A percentile compares a stretch with the other conserved stretches of the same genome.
Conservation (phyloP, 2,329 filamentous ascomycete species). For the Aspergillus ruber region DNA sequence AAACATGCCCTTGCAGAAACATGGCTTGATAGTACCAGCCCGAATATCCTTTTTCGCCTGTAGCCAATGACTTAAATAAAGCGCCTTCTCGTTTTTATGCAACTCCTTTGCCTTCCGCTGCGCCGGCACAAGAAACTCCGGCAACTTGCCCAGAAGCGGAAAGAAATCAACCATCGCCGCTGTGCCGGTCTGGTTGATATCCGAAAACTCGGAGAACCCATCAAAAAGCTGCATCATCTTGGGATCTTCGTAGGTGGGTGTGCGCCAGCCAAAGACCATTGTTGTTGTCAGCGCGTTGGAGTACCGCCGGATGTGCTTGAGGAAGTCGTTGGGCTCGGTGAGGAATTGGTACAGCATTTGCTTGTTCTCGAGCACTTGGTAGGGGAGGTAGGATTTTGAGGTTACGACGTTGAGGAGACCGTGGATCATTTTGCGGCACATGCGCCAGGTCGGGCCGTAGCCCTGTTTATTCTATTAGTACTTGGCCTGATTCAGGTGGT, state of each 20-base stretch:
- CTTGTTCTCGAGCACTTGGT: constrained; percentile 52
- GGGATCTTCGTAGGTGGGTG: constrained; percentile 35
- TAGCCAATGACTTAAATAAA: constrained; percentile 40
- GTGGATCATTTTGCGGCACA: constrained; percentile 35
- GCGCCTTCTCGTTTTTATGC: constrained; percentile 38
- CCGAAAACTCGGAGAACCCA: constrained; percentile 38
- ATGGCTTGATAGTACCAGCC: constrained; percentile 23
- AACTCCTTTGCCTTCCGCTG: constrained; percentile 36
- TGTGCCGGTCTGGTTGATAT: constrained; percentile 36
- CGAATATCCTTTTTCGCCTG: constrained; percentile 31
- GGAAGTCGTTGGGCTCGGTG: constrained; percentile 36
- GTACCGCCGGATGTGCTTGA: constrained; percentile 44
- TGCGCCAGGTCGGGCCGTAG: constrained; percentile 23
- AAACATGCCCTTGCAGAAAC: constrained; percentile 20
- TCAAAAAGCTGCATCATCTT: constrained; percentile 40
- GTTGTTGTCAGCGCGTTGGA: constrained; percentile 45
- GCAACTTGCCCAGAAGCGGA: constrained; percentile 41
- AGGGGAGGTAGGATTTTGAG: constrained; percentile 47
- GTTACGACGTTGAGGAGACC: constrained; percentile 43
- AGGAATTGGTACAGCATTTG: constrained; percentile 46
- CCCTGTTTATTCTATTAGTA: constrained; percentile 6
- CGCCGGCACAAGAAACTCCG: constrained; percentile 34
- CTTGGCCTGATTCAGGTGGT: background rate
- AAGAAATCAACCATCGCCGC: constrained; percentile 44
- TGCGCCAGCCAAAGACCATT: constrained; percentile 46